These are phyloP conservation scores for Tardiomyces digboiensis DNA, from an alignment of 1,139 yeast genomes.

Conservation along the genomic window DNA sequence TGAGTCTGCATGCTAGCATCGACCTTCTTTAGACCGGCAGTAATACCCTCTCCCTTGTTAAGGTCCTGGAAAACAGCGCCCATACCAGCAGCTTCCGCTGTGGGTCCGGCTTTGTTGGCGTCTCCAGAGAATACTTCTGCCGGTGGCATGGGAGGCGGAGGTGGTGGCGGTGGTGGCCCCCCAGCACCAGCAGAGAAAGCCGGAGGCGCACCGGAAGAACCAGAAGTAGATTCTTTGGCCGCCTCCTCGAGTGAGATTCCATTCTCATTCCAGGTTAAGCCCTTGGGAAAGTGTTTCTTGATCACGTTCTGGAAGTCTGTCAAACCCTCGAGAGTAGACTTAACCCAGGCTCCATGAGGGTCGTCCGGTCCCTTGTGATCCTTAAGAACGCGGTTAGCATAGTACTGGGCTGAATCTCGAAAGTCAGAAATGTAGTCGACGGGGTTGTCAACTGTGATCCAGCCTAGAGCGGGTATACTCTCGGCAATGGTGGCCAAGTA, in stretches of 20 bases:
- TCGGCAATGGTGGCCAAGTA: slow-evolving; percentile 81
- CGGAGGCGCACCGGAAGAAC: slow-evolving; percentile 14
- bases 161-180: slow-evolving; percentile 27
- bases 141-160: slow-evolving; percentile 51
- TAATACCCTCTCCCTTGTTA: slow-evolving; percentile 75
- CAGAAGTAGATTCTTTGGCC: slow-evolving; percentile 26
- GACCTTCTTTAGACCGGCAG: slow-evolving; percentile 82
- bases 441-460: slow-evolving; percentile 74
- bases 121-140: slow-evolving; percentile 46
- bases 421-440: slow-evolving; percentile 69
- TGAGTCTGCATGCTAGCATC: slow-evolving; percentile 93
- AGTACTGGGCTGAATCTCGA: slow-evolving; percentile 88
- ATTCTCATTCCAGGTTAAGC: slow-evolving; percentile 63
- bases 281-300: slow-evolving; percentile 70
- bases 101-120: slow-evolving; percentile 17
- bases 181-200: slow-evolving; percentile 24
- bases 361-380: slow-evolving; percentile 67
- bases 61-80: slow-evolving; percentile 89
- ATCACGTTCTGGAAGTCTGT: slow-evolving; percentile 64
- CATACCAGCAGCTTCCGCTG: slow-evolving; percentile 45
- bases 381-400: slow-evolving; percentile 85
- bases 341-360: slow-evolving; percentile 65
- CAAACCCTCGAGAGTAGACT: slow-evolving; percentile 49
- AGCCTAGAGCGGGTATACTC: slow-evolving; percentile 83
- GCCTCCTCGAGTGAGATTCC: slow-evolving; percentile 41